Evolutionary conservation across 2,329 filamentous ascomycete species (phyloP), one percentile per base, ranked within the genome.

Genomic region (Calonectria fujianensis): DNA sequence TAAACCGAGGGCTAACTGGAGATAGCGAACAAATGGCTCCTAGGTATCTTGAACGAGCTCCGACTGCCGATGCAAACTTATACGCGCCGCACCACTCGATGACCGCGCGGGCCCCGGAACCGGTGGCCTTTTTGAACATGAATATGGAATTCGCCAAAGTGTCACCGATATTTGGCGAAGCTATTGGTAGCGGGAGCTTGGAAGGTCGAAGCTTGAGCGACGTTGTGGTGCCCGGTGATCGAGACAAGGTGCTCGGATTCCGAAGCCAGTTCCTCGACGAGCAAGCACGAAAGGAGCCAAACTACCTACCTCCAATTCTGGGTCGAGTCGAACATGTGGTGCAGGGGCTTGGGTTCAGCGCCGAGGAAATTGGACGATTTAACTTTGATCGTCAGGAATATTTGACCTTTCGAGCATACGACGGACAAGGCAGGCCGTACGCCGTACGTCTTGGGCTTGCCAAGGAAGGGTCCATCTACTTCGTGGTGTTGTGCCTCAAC

Each of bases 301-400:
- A 91, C 59, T 93, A 93, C 80, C 85, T 93, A 27, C 91, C 92
- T 5, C 92, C 92, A 2, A 93, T 93, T n/a, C 88, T 91, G 74
- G 88, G 86, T 48, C 88, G 88, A 72, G 88, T 91, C 66, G 88
- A 91, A 31, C 86, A 88, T 32, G 87, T 91, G 20, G 89, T 93
- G 39, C 88, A 90, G 71, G 85, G 86, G 1, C 85, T 93, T 18
- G 88, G 89, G 0, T 91, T 93, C 77, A 85, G 84, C 14, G 76
- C 85, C 0, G 90, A 92, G 59, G 90, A 91, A 41, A 78, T 92
- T 35, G 85, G 86, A 20, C 88, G 88, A 57, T 89, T 90, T 70
- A 83, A 87, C 29, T 83, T 91, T 14, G 89, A 91, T 59, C 88
- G 88, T 61, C 87, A 88, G 35, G 91, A 93, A 59, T 87, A 88